Conservation (phyloP, 2,329 filamentous ascomycete species). For the Ceratocystis diversiconidia region DNA sequence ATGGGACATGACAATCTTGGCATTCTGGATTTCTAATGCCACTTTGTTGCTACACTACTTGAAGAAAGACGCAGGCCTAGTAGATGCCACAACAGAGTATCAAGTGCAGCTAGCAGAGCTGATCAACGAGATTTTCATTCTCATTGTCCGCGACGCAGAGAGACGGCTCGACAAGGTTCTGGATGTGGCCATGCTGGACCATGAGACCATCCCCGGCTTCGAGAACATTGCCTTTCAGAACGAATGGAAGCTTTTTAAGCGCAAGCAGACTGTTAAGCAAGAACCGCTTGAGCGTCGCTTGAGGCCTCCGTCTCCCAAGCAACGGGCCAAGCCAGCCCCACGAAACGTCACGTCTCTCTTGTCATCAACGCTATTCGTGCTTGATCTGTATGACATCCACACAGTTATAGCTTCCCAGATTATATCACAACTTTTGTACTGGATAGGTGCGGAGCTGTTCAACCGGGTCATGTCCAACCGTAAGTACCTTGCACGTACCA, state of each 20-base stretch:
- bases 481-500: slow-evolving; percentile 86
- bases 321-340: slow-evolving; percentile 79
- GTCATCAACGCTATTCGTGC: slow-evolving; percentile 88
- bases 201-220: slow-evolving; percentile 94
- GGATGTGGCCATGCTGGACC: slow-evolving; percentile 86
- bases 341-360: slow-evolving; percentile 91
- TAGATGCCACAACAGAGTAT: slow-evolving; percentile 71
- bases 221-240: slow-evolving; percentile 96
- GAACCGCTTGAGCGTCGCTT: slow-evolving; percentile 84
- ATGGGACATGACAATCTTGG: slow-evolving; percentile 98
- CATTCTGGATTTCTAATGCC: slow-evolving; percentile 97
- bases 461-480: slow-evolving; percentile 95
- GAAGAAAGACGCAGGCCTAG: slow-evolving; percentile 77
- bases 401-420: slow-evolving; percentile 91
- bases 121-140: slow-evolving; percentile 95
- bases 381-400: slow-evolving; percentile 97
- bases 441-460: slow-evolving; percentile 91
- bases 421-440: slow-evolving; percentile 83
- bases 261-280: slow-evolving; percentile 77
- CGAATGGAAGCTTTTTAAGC: slow-evolving; percentile 94
- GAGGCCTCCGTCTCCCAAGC: slow-evolving; percentile 83
- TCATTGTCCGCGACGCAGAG: slow-evolving; percentile 93
- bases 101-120: slow-evolving; percentile 87
- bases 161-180: slow-evolving; percentile 90
- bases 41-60: slow-evolving; percentile 91